Evolutionary conservation across 139 green algal species (phyloP), one percentile per base, ranked within the genome.

Genomic region (Chlamydomonas incerta): DNA sequence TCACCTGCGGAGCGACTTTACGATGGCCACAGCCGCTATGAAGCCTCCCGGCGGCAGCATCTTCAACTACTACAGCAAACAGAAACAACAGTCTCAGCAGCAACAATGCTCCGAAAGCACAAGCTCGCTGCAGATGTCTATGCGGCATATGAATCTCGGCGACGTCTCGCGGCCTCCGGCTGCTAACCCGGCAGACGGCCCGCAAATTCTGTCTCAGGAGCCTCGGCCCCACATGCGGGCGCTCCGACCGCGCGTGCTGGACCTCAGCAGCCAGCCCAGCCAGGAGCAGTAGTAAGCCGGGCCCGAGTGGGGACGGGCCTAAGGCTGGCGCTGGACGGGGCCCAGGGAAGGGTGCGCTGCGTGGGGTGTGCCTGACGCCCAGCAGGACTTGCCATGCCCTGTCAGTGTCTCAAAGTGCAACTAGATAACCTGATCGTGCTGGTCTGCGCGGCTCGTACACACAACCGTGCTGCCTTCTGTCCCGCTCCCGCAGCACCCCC

Each of bases 201-300:
- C 20, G 55, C 55, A 62, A 28, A 10, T 62, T 28, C 63, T 66
- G 0, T 75, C 79, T 0, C 47, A 68, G 26, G 79, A 85, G 66
- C 79, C 65, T 0, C 79, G 79, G 13, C 79, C 79, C 10, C 66
- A 75, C 26, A 76, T 75, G 66, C 65, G 79, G 2, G 14, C 65
- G 4, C 23, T 85, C 2, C 47, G 79, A 11, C 79, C 79, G 14
- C 46, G 79, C 6, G 58, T 58, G 13, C 72, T 91, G 35, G 88
- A 91, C 21, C 65, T 91, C 0, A 88, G 77, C 29, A 85, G 80
- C 33, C 81, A 86, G 31, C 72, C 80, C 31, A 91, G 88, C 65
- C 88, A 88, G 65, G 83, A 89, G 20, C 71, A 84, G 13, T 89
- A 33, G 88, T 89, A 67, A 74, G 88, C 86, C 20, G 55, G 52